These are phyloP conservation scores for Rhododendron ferrugineum DNA, from an alignment of 148 eudicot genomes.

Conservation along the genomic window DNA sequence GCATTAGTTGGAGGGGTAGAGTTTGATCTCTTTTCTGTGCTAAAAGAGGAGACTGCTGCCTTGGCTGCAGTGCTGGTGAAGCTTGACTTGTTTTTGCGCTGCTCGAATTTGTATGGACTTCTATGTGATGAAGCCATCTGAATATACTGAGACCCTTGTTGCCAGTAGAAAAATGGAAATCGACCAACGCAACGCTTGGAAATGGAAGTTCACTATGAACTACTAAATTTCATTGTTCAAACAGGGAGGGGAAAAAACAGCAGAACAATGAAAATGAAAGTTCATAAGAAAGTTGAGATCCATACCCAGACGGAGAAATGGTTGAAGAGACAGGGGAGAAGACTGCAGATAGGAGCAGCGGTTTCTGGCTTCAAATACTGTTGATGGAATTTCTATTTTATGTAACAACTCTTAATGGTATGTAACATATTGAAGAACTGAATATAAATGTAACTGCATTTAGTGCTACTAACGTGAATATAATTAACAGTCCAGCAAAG, in stretches of 20 bases:
- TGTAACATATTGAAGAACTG: not conserved
- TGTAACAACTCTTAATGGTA: not conserved
- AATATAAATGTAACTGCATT: not conserved
- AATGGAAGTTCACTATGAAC: not conserved
- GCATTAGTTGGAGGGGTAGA: slow-evolving; percentile 17
- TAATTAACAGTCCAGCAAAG: not conserved
- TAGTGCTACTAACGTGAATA: not conserved
- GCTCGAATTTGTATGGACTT: slow-evolving; percentile 43
- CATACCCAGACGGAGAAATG: not conserved
- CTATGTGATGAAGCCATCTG: slow-evolving; percentile 60
- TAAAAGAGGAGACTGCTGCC: slow-evolving; percentile 32
- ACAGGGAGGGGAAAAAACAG: not conserved
- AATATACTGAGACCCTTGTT: not conserved
- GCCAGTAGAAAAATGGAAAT: not conserved
- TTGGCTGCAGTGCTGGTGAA: slow-evolving; percentile 11
- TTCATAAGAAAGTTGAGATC: not conserved
- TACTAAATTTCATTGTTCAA: not conserved
- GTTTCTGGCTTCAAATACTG: not conserved
- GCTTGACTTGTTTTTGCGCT: slow-evolving; percentile 57
- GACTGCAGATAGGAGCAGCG: not conserved
- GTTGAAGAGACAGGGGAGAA: not conserved
- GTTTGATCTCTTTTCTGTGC: slow-evolving; percentile 24
- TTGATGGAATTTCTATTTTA: not conserved
- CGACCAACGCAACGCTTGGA: not conserved
- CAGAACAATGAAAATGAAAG: not conserved